phyloP scores from a whole-genome alignment of 257 asterid species.

The Anisodus acutangulus region DNA sequence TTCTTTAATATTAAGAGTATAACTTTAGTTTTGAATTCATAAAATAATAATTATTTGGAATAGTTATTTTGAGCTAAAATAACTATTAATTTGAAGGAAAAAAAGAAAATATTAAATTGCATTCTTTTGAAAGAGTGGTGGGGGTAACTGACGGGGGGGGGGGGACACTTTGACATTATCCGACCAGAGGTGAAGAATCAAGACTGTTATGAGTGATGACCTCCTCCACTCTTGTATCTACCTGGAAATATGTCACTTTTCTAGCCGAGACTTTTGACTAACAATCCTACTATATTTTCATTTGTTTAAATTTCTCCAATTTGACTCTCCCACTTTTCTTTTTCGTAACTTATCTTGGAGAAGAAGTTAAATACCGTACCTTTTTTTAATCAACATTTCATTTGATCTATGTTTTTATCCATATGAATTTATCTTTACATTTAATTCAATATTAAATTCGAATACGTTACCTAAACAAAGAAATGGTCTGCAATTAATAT shows the following conservation, averaged over 20 bases:
- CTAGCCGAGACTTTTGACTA: background rate
- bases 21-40: too few species aligned
- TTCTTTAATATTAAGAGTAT: too few species aligned
- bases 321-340: background rate
- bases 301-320: background rate
- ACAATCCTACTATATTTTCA: background rate
- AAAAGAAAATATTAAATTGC: background rate
- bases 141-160: background rate
- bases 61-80: too few species aligned
- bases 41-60: too few species aligned
- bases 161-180: slow-evolving; percentile 8
- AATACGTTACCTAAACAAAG: too few species aligned
- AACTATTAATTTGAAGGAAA: too few species aligned
- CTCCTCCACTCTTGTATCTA: background rate
- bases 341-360: background rate
- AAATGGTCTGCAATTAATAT: background rate
- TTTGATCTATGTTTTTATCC: background rate
- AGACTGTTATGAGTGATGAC: background rate
- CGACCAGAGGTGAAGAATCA: background rate
- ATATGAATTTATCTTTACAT: background rate
- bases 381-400: background rate
- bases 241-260: background rate
- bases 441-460: background rate
- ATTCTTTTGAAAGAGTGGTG: slow-evolving; percentile 6
- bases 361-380: background rate